Evolutionary conservation across 2,329 filamentous ascomycete species (phyloP).

Genomic region (Onygena corvina): DNA sequence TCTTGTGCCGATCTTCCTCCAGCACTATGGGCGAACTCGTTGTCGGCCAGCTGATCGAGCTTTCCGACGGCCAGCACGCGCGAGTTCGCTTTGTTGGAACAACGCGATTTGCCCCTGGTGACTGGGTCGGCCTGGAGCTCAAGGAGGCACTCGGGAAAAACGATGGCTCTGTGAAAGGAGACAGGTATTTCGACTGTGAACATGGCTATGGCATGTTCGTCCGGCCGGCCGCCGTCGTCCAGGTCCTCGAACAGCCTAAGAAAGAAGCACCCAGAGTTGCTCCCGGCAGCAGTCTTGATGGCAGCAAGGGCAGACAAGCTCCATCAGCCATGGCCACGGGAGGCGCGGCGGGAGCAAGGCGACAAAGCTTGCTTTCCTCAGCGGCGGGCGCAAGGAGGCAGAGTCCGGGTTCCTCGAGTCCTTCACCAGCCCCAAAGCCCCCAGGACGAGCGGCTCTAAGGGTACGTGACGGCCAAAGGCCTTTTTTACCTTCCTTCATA

Average conservation of each 20-base stretch:
- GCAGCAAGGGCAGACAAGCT: constrained; percentile 31
- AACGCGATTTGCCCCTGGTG: constrained; percentile 66
- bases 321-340: constrained; percentile 29
- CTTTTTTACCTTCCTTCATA: neutral
- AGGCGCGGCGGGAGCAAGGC: constrained; percentile 27
- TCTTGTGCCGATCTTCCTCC: neutral
- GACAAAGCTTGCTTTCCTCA: constrained; percentile 41
- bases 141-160: constrained; percentile 78
- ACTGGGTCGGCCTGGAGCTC: constrained; percentile 85
- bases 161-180: constrained; percentile 77
- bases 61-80: constrained; percentile 64
- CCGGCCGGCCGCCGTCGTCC: constrained; percentile 54
- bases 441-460: constrained; percentile 28
- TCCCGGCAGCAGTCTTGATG: constrained; percentile 19
- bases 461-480: constrained; percentile 20
- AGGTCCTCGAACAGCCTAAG: constrained; percentile 34
- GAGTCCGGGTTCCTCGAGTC: constrained; percentile 60
- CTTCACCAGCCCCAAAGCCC: constrained; percentile 53
- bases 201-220: constrained; percentile 72
- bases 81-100: constrained; percentile 70
- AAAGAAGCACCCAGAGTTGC: constrained; percentile 13
- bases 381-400: constrained; percentile 46
- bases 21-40: constrained; percentile 27
- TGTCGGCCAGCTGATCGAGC: constrained; percentile 62
- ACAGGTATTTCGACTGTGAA: constrained; percentile 75